phyloP scores from a whole-genome alignment of 2,329 filamentous ascomycete species.

The Colletotrichum costaricense region DNA sequence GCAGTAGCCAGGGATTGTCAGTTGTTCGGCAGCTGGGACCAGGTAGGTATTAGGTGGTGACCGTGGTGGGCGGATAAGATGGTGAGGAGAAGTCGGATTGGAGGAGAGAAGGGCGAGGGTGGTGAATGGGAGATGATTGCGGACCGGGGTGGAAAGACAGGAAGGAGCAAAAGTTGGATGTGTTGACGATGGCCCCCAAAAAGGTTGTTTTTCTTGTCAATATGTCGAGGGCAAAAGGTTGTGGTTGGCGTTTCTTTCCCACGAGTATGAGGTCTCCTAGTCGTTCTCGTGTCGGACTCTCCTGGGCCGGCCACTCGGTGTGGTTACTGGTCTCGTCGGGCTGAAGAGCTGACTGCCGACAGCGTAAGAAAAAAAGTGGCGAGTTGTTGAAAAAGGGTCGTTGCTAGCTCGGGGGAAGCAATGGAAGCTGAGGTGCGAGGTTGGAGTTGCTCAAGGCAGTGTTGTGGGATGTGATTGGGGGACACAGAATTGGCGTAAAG shows the following conservation, averaged over 20 bases:
- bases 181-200: neutral
- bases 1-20: constrained; percentile 32
- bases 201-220: neutral
- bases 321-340: neutral
- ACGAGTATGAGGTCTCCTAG: neutral
- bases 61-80: constrained; percentile 19
- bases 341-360: constrained; percentile 8
- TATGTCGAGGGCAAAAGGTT: neutral
- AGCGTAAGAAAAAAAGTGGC: neutral
- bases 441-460: constrained; percentile 31
- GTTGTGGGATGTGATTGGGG: constrained; percentile 34
- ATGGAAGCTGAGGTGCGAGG: constrained; percentile 18
- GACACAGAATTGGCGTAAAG: constrained; percentile 44
- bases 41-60: constrained; percentile 18
- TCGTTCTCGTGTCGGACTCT: neutral
- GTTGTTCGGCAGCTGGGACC: constrained; percentile 30
- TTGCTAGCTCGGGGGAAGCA: neutral
- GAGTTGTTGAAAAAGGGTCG: constrained; percentile 6
- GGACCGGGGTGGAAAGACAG: constrained; percentile 19
- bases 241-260: neutral
- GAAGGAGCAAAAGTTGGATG: neutral
- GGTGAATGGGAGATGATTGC: constrained; percentile 28
- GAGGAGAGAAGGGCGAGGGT: constrained; percentile 13
- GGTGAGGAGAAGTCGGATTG: neutral
- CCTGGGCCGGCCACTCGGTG: neutral